Percentiles rank a stretch among this genome's conserved stretches.
Conservation (phyloP, 2,329 filamentous ascomycete species). For the Scedosporium boydii region DNA sequence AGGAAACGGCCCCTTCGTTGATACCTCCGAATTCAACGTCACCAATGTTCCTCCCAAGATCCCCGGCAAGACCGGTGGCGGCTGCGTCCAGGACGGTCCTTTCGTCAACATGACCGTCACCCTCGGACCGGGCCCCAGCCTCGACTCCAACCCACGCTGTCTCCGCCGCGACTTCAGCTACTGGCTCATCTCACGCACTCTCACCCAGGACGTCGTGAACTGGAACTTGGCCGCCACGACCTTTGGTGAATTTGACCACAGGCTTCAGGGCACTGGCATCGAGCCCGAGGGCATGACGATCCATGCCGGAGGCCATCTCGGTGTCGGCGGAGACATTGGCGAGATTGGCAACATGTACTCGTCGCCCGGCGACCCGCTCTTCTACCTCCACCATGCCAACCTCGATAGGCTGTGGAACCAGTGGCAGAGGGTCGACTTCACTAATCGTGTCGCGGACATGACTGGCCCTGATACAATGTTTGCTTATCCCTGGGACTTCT, state of each 20-base stretch:
- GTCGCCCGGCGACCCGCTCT: conserved; percentile 19
- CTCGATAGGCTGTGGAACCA: conserved; percentile 19
- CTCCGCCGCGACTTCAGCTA: conserved; percentile 23
- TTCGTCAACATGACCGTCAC: conserved; percentile 27
- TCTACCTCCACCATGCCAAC: conserved; percentile 20
- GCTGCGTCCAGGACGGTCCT: conserved; percentile 36
- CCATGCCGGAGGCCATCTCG: conserved; percentile 29
- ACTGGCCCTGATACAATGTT: conserved; percentile 21
- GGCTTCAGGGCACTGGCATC: conserved; percentile 15
- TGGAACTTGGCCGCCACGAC: conserved; percentile 21
- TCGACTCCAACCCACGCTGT: conserved; percentile 32
- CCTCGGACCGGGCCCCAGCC: conserved; percentile 18
- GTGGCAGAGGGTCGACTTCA: conserved; percentile 22
- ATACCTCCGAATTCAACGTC: conserved; percentile 15
- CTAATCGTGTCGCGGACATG: conserved; percentile 18
- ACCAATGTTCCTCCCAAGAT: conserved; percentile 20
- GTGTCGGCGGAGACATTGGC: conserved; percentile 23
- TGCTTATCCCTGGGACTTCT: conserved; percentile 22
- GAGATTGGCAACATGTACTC: conserved; percentile 15
- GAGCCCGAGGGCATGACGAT: conserved; percentile 21
- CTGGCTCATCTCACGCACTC: neutral
- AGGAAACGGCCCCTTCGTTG: conserved; percentile 15
- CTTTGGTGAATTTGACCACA: conserved; percentile 25
- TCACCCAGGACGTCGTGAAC: conserved; percentile 19
- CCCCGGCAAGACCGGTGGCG: conserved; percentile 32